Base-by-base conservation (phyloP, 208 protist genomes). In the Angomonas deanei region DNA sequence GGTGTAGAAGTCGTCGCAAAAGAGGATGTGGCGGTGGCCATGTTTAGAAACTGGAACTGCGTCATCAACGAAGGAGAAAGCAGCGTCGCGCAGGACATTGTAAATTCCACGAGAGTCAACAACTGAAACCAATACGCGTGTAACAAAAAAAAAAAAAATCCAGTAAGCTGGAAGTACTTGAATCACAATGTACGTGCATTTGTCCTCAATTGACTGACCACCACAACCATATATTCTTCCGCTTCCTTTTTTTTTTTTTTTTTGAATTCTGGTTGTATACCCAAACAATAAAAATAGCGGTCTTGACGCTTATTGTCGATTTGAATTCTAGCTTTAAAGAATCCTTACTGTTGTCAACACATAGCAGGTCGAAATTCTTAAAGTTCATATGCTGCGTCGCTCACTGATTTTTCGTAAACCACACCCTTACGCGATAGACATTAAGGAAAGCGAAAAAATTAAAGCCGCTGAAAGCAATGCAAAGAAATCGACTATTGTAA, bases 251-350 rank as follows among this genome's bases (percentile, higher is more conserved):
- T 42, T 42, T 42, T 42, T 15, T 42, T 42, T 8, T 42, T 42
- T 15, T 42, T 42, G 8, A 42, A n/a, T 42, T 8, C 10, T 42
- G 15, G 8, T 8, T 8, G 10, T 17, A 52, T 8, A 5, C 4
- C n/a, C 46, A 52, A 27, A 52, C 5, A 52, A 52, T 10, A 52
- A 52, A 52, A 52, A 56, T 30, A 56, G 31, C 34, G 8, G 34
- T 15, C 34, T n/a, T 15, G 8, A 42, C 8, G 34, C 34, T 15
- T 42, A 15, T 15, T 42, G 34, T 27, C 5, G 19, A 8, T 52
- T 17, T 26, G 6, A 52, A 4, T 56, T 34, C 15, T 10, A 13
- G 34, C 34, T 5, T 17, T 13, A 39, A 39, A 39, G 34, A 39
- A 39, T 39, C 8, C 13, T 39, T 39, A 39, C 34, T 39, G 13